These are phyloP conservation scores for Calonectria crousiana DNA, from an alignment of 2,329 filamentous ascomycete species.

Conservation along the genomic window DNA sequence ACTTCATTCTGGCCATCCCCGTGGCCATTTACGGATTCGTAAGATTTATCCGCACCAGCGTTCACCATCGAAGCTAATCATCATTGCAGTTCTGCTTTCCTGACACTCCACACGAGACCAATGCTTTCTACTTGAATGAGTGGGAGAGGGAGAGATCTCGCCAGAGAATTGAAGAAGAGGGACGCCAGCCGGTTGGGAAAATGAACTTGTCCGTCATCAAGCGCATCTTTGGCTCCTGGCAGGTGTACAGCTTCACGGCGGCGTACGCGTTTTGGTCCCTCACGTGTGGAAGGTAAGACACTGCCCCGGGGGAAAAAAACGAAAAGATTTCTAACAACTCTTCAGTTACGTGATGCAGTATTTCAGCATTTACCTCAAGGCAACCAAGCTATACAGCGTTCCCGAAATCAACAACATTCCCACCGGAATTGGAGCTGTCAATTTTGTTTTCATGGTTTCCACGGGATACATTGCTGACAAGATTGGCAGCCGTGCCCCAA, in stretches of 20 bases:
- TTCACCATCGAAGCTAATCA: background rate
- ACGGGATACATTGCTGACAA: constrained; percentile 52
- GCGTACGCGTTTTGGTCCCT: constrained; percentile 55
- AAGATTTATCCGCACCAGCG: background rate
- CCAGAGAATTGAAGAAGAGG: constrained; percentile 74
- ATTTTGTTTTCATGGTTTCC: constrained; percentile 55
- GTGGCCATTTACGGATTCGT: constrained; percentile 44
- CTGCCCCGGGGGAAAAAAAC: background rate
- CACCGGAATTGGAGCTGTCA: constrained; percentile 57
- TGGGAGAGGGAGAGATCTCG: constrained; percentile 74
- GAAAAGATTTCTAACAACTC: background rate
- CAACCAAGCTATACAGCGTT: constrained; percentile 49
- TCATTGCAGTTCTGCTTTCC: constrained; percentile 50
- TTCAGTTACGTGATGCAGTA: constrained; percentile 54
- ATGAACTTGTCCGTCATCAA: constrained; percentile 50
- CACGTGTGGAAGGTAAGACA: constrained; percentile 47
- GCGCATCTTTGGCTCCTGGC: constrained; percentile 56
- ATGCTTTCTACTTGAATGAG: constrained; percentile 57
- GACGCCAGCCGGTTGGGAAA: constrained; percentile 52
- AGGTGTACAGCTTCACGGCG: constrained; percentile 57
- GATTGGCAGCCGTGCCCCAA: constrained; percentile 50
- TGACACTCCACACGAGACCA: constrained; percentile 57
- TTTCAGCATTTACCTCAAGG: constrained; percentile 55
- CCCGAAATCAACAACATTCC: constrained; percentile 60
- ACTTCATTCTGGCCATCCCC: constrained; percentile 52